phyloP scores from a whole-genome alignment of 108 stramenopile species.

The Aurantiochytrium sp. region DNA sequence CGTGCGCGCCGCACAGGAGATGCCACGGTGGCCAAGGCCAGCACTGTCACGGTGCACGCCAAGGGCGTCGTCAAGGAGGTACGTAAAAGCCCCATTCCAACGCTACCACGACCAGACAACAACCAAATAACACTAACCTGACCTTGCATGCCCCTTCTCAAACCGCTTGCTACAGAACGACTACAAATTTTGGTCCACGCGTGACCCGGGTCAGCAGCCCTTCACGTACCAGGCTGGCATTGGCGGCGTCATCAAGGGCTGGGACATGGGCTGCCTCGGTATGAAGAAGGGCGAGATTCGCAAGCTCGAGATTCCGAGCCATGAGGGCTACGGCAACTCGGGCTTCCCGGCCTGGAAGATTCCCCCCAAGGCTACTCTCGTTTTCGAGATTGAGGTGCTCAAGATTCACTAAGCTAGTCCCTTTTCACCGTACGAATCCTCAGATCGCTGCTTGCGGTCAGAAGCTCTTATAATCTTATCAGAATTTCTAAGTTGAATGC shows the following conservation, averaged over 20 bases:
- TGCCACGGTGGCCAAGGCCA: neutral
- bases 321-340: constrained; percentile 64
- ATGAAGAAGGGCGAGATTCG: constrained; percentile 55
- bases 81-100: neutral
- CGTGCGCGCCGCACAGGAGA: neutral
- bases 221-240: constrained; percentile 26
- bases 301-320: constrained; percentile 58
- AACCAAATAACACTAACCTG: neutral
- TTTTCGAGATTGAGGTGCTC: constrained; percentile 67
- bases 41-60: constrained; percentile 18
- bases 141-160: neutral
- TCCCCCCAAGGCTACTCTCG: constrained; percentile 62
- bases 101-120: neutral
- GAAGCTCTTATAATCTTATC: too few relatives aligned
- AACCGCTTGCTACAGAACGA: neutral
- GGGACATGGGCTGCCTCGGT: constrained; percentile 22
- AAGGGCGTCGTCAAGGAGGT: constrained; percentile 15
- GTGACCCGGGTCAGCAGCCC: neutral
- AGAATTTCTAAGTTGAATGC: too few relatives aligned
- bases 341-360: constrained; percentile 65
- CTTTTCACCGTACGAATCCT: too few relatives aligned
- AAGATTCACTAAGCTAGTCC: neutral
- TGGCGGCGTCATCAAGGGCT: constrained; percentile 28
- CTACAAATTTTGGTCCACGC: neutral
- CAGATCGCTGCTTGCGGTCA: too few relatives aligned